Base-by-base conservation (phyloP, 345 rosid species). In the Rhodamnia argentea region DNA sequence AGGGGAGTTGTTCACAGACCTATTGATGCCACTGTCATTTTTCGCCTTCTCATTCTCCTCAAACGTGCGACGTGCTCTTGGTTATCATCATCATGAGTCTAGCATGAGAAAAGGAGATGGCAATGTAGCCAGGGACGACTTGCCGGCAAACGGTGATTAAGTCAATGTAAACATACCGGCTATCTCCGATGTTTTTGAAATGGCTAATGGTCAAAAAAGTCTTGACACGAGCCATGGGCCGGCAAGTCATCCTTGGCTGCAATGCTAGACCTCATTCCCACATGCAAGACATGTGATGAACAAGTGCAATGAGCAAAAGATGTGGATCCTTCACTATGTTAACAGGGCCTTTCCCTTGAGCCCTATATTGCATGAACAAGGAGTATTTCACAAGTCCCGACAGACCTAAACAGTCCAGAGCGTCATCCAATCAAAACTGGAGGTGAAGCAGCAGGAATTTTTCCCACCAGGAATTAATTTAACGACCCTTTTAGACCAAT, bases 181-280 rank as follows among this genome's bases (percentile, higher is more conserved):
- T 24, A 10, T 26, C 22, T 18, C 51, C 14, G 10, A 55, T 24
- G 27, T 47, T 47, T 51, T 23, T 24, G 54, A 54, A 5, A 15
- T 47, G 44, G 29, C 42, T n/a, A 23, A 53, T 32, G 7, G 26
- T 53, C 44, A 8, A 52, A 42, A 13, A 74, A 52, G 50, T 53
- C 16, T 29, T 83, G 62, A 8, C 78, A 5, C 50, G 1, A 83
- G 58, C 27, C 22, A 9, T 7, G 52, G 50, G 82, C 90, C 96
- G 96, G 96, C 95, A 94, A 94, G 95, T 94, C 96, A 94, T 94
- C 95, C 96, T 94, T 94, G 95, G 95, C 96, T 94, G 90, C 90
- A 88, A 87, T 85, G 88, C 91, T 82, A 82, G 26, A 44, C 87
- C 94, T 90, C 91, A 78, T 88, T 87, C 85, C 84, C 93, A 78